phyloP scores from a whole-genome alignment of 73 alveolate species.

The Paramecium bursaria region DNA sequence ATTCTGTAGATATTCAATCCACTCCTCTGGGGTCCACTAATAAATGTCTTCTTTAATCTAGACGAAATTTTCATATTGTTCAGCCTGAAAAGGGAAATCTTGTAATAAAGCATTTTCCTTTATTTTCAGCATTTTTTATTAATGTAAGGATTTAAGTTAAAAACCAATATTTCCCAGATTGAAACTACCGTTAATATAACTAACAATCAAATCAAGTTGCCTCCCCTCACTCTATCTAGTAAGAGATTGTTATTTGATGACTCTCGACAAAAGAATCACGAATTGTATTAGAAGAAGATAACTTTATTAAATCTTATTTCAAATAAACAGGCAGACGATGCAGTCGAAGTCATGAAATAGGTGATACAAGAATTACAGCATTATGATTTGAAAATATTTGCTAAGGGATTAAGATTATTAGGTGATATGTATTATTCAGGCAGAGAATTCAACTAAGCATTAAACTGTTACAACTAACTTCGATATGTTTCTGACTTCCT shows the following conservation, averaged over 20 bases:
- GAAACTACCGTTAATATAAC: constrained; percentile 39
- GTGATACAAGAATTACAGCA: neutral
- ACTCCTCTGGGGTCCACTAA: constrained; percentile 34
- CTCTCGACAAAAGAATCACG: neutral
- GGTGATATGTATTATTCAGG: constrained; percentile 15
- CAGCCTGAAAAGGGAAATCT: no score
- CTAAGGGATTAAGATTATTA: neutral
- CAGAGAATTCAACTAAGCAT: constrained; percentile 46
- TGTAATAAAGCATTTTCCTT: no score
- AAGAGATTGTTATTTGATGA: neutral
- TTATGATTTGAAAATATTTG: constrained; percentile 34
- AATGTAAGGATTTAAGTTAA: no score
- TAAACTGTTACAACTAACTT: constrained; percentile 5
- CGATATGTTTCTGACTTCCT: constrained; percentile 8
- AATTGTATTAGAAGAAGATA: neutral
- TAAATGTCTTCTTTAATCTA: no score
- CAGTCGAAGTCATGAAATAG: constrained; percentile 28
- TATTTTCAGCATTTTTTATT: no score
- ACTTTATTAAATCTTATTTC: neutral
- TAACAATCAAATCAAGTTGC: constrained; percentile 21
- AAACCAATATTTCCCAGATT: constrained; percentile 33
- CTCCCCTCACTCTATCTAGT: neutral
- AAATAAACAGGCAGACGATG: constrained; percentile 28
- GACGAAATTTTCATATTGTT: no score
- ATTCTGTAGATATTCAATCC: constrained; percentile 17